Evolutionary conservation across 176 grass and related monocot genomes (phyloP).

Genomic region (Chrysopogon serrulatus): DNA sequence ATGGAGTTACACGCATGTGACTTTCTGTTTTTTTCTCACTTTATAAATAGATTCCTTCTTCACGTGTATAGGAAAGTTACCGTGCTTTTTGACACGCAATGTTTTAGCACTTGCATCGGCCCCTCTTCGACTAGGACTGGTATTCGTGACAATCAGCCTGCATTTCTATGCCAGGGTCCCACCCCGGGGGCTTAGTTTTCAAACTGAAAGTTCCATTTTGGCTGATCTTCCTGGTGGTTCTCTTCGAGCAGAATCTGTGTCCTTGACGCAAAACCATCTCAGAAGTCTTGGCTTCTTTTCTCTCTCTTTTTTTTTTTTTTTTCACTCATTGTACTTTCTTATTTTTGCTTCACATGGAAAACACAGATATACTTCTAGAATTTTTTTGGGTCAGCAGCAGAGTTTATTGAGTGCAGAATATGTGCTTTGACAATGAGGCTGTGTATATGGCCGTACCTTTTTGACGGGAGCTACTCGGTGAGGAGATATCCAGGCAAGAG

Average conservation of each 20-base stretch:
- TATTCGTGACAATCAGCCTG: not conserved
- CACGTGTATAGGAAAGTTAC: not conserved
- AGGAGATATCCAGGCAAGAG: not conserved
- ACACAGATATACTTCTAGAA: not conserved
- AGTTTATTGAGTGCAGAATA: not conserved
- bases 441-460: not conserved
- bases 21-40: not conserved
- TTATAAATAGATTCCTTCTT: not conserved
- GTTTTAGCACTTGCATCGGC: not conserved
- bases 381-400: not conserved
- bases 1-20: not conserved
- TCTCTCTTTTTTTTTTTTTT: not conserved
- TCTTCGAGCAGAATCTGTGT: not conserved
- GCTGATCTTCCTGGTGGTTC: not conserved
- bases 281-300: not conserved
- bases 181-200: not conserved
- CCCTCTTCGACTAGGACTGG: not conserved
- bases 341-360: not conserved
- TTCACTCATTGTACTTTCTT: not conserved
- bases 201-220: slow-evolving; percentile 21
- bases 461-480: not conserved
- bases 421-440: not conserved
- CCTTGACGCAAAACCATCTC: not conserved
- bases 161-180: not conserved
- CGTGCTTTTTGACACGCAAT: slow-evolving; percentile 6